Evolutionary conservation across 768 basidiomycete species (phyloP).

Genomic region (Termitomyces sp.): DNA sequence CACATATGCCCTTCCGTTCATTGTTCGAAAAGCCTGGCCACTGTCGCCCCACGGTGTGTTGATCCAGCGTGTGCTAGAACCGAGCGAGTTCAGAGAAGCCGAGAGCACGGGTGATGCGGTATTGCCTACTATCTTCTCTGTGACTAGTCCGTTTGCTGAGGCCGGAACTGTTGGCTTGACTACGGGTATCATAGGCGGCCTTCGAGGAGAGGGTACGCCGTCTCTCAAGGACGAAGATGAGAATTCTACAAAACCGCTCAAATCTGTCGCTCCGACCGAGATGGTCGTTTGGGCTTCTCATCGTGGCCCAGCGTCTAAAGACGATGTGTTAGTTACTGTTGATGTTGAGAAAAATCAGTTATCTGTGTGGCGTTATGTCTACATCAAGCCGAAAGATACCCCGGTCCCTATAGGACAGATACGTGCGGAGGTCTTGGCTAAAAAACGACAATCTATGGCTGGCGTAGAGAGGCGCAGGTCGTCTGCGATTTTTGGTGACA

Average conservation of each 20-base stretch:
- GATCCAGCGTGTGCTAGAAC: constrained; percentile 69
- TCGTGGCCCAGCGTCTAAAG: constrained; percentile 30
- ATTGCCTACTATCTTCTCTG: constrained; percentile 76
- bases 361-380: constrained; percentile 70
- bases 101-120: constrained; percentile 58
- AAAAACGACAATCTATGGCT: constrained; percentile 36
- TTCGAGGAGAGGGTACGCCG: constrained; percentile 22
- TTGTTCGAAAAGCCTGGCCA: constrained; percentile 76
- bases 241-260: constrained; percentile 41
- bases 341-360: constrained; percentile 46
- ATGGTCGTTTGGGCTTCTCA: constrained; percentile 58
- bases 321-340: constrained; percentile 54
- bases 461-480: constrained; percentile 31
- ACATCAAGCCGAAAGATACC: constrained; percentile 53
- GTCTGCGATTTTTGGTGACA: constrained; percentile 30
- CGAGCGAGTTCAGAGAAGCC: constrained; percentile 60
- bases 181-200: constrained; percentile 48
- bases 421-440: constrained; percentile 18
- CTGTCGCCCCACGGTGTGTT: constrained; percentile 73
- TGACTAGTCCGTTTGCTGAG: constrained; percentile 74
- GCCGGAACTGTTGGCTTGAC: constrained; percentile 67
- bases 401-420: constrained; percentile 33
- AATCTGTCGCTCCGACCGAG: constrained; percentile 56
- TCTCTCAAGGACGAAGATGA: constrained; percentile 51
- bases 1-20: constrained; percentile 76